These are phyloP conservation scores for Candida nonsorbophila DNA, from an alignment of 805 yeast genomes.

Conservation along the genomic window DNA sequence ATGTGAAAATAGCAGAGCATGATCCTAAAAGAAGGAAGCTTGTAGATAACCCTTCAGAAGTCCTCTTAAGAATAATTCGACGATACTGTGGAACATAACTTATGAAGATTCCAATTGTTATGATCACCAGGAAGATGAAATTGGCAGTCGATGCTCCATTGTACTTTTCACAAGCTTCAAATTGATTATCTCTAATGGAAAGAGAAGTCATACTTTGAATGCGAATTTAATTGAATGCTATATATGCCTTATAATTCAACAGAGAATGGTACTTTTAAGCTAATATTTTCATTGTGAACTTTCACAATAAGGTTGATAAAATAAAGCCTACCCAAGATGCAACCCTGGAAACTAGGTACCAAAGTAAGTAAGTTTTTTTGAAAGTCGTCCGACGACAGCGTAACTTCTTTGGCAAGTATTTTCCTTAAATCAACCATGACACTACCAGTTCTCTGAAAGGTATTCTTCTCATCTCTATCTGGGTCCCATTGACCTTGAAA, in stretches of 20 bases:
- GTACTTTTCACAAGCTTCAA: constrained; percentile 34
- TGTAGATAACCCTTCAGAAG: constrained; percentile 78
- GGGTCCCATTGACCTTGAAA: constrained; percentile 1
- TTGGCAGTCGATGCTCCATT: constrained; percentile 46
- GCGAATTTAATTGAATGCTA: too few relatives aligned
- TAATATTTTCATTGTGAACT: constrained; percentile 15
- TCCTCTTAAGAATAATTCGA: constrained; percentile 48
- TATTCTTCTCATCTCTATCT: not conserved
- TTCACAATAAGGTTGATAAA: constrained; percentile 23
- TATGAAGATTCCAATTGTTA: constrained; percentile 62
- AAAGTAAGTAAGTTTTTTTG: constrained; percentile 18
- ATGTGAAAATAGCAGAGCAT: constrained; percentile 60
- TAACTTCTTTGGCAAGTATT: constrained; percentile 14
- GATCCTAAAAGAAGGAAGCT: constrained; percentile 66
- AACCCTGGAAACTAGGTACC: constrained; percentile 35
- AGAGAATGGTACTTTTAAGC: too few relatives aligned
- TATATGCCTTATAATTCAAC: too few relatives aligned
- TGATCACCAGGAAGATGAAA: constrained; percentile 43
- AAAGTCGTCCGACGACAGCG: constrained; percentile 14
- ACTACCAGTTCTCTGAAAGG: constrained; percentile 2
- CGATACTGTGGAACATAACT: constrained; percentile 76
- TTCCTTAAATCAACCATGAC: constrained; percentile 6
- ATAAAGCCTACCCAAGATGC: constrained; percentile 30
- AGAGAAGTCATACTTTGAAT: too few relatives aligned
- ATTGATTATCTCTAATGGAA: too few relatives aligned